phyloP scores from a whole-genome alignment of 2,329 filamentous ascomycete genomes.

The Elsinoe batatas region DNA sequence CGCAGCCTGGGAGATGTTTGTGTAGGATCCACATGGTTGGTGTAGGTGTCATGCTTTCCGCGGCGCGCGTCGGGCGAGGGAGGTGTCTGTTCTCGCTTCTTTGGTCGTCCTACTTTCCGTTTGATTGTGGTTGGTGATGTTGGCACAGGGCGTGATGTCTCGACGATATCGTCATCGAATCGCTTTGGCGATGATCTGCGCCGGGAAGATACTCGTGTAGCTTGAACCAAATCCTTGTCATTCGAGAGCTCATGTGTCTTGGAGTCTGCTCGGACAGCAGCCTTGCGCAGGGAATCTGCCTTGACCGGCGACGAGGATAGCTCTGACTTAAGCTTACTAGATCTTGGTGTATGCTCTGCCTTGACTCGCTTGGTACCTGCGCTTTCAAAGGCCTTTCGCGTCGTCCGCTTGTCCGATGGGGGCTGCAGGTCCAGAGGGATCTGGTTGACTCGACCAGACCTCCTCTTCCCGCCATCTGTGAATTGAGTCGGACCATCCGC shows the following conservation, averaged over 20 bases:
- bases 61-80: neutral
- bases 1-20: constrained; percentile 22
- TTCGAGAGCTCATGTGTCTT: neutral
- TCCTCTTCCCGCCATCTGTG: constrained; percentile 51
- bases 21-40: neutral
- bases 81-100: constrained; percentile 2
- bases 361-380: neutral
- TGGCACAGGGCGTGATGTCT: neutral
- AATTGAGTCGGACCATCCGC: constrained; percentile 85
- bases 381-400: constrained; percentile 28
- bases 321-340: constrained; percentile 1
- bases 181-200: constrained; percentile 5
- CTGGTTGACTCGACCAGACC: constrained; percentile 49
- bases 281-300: neutral
- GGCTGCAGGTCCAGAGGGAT: constrained; percentile 40
- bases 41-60: neutral
- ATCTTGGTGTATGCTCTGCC: neutral
- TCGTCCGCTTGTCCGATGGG: constrained; percentile 38
- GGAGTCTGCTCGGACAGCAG: neutral
- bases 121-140: neutral
- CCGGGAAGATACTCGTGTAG: constrained; percentile 1
- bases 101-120: constrained; percentile 1
- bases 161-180: neutral
- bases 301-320: neutral
- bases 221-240: neutral